These are phyloP conservation scores for Clausena lansium DNA, from an alignment of 345 rosid genomes.

Conservation along the genomic window DNA sequence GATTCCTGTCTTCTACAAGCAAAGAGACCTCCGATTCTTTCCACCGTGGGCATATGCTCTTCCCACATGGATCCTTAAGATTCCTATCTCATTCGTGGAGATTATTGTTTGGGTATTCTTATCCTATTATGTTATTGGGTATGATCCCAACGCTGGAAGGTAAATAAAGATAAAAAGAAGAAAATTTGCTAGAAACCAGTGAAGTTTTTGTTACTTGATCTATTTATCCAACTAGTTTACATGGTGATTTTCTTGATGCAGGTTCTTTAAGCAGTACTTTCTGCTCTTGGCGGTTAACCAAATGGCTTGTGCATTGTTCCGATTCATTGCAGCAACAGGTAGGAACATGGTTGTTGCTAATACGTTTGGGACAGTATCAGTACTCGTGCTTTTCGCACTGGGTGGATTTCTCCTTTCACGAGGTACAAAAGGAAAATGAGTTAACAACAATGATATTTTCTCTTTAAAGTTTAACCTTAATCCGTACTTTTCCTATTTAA, in stretches of 20 bases:
- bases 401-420: conserved; percentile 68
- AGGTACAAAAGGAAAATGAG: conserved; percentile 26
- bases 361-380: conserved; percentile 57
- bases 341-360: conserved; percentile 64
- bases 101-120: conserved; percentile 54
- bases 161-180: conserved; percentile 3
- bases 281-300: conserved; percentile 51
- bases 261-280: conserved; percentile 65
- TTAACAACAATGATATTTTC: not conserved
- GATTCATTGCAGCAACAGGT: conserved; percentile 49
- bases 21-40: conserved; percentile 69
- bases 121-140: conserved; percentile 71
- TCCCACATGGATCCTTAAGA: conserved; percentile 78
- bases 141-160: conserved; percentile 76
- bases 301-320: conserved; percentile 64
- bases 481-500: not conserved
- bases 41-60: conserved; percentile 79
- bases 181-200: not conserved
- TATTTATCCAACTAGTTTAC: not conserved
- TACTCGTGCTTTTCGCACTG: conserved; percentile 49
- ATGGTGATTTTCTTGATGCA: conserved; percentile 23
- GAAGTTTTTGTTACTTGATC: too few relatives aligned
- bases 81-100: conserved; percentile 63
- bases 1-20: conserved; percentile 88
- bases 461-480: too few relatives aligned